phyloP scores from a whole-genome alignment of 1,284 basidiomycete species.

The Ustilago crameri region DNA sequence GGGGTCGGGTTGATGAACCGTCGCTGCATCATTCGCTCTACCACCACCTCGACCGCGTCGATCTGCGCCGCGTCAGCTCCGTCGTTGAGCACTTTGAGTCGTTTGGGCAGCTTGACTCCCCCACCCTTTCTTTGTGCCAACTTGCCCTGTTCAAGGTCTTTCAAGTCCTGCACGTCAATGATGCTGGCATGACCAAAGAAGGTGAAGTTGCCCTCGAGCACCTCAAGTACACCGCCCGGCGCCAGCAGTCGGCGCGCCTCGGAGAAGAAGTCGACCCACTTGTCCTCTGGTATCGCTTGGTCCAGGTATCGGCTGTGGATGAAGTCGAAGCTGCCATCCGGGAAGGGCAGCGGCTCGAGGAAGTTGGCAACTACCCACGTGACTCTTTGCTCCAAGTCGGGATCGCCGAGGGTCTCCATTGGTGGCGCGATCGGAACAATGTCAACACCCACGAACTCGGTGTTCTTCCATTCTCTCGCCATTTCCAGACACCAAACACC shows the following conservation, averaged over 20 bases:
- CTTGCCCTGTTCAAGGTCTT: slow-evolving; percentile 33
- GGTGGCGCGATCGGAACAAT: slow-evolving; percentile 54
- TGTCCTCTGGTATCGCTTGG: slow-evolving; percentile 50
- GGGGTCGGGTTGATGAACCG: slow-evolving; percentile 51
- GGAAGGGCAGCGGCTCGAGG: slow-evolving; percentile 56
- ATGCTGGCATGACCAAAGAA: slow-evolving; percentile 50
- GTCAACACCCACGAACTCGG: slow-evolving; percentile 60
- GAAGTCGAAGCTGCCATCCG: slow-evolving; percentile 58
- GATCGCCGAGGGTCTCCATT: slow-evolving; percentile 27
- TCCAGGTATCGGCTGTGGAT: slow-evolving; percentile 52
- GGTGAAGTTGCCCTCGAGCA: slow-evolving; percentile 48
- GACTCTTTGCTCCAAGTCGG: slow-evolving; percentile 47
- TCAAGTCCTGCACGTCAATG: slow-evolving; percentile 42
- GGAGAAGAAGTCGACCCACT: slow-evolving; percentile 45
- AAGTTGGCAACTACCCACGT: slow-evolving; percentile 62
- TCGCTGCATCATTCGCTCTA: slow-evolving; percentile 47
- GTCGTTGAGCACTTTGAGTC: slow-evolving; percentile 36
- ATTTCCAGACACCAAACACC: slow-evolving; percentile 56
- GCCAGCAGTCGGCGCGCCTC: slow-evolving; percentile 46
- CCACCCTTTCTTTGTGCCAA: slow-evolving; percentile 5
- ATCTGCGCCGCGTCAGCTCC: slow-evolving; percentile 21
- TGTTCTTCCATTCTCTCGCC: slow-evolving; percentile 47
- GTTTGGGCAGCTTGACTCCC: slow-evolving; percentile 29
- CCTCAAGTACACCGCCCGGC: slow-evolving; percentile 50
- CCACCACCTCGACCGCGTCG: slow-evolving; percentile 45